Evolutionary conservation across 768 basidiomycete species (phyloP).

Genomic region (Boletus huronensis): DNA sequence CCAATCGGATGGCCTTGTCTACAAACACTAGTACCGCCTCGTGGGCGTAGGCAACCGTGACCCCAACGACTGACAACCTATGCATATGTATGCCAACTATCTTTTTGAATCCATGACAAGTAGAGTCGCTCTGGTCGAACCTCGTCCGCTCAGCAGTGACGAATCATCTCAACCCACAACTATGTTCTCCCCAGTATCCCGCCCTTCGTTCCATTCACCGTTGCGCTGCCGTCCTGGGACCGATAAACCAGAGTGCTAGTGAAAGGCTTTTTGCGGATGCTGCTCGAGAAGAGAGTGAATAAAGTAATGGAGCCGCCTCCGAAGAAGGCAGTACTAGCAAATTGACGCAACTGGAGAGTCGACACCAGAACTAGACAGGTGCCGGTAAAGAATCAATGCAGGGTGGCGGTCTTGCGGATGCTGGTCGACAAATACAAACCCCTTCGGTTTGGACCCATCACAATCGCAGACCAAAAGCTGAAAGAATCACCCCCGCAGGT

Average conservation of each 20-base stretch:
- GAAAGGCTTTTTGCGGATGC: constrained; percentile 69
- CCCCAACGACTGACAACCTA: background rate
- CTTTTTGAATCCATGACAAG: background rate
- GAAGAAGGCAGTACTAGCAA: constrained; percentile 13
- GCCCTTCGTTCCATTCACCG: background rate
- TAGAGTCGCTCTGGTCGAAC: background rate
- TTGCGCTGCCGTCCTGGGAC: constrained; percentile 3
- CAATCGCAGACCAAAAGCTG: constrained; percentile 64
- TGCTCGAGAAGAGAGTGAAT: constrained; percentile 46
- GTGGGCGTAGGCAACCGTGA: background rate
- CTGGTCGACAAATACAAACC: constrained; percentile 86
- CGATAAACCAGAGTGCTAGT: constrained; percentile 37
- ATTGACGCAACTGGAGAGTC: constrained; percentile 36
- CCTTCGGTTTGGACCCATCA: constrained; percentile 55
- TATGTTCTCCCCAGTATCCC: background rate
- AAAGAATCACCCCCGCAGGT: constrained; percentile 46
- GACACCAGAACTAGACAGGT: constrained; percentile 71
- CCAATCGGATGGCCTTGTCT: background rate
- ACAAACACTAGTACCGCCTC: background rate
- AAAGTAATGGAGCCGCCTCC: constrained; percentile 10
- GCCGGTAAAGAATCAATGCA: constrained; percentile 69
- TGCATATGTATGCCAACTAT: background rate
- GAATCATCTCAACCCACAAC: background rate
- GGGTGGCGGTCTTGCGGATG: constrained; percentile 77
- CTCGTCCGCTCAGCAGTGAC: background rate